A percentile compares a stretch with the other conserved stretches of the same genome.
Conservation (phyloP, 192 early-diverging fungal species). For the Coemansia sp. region DNA sequence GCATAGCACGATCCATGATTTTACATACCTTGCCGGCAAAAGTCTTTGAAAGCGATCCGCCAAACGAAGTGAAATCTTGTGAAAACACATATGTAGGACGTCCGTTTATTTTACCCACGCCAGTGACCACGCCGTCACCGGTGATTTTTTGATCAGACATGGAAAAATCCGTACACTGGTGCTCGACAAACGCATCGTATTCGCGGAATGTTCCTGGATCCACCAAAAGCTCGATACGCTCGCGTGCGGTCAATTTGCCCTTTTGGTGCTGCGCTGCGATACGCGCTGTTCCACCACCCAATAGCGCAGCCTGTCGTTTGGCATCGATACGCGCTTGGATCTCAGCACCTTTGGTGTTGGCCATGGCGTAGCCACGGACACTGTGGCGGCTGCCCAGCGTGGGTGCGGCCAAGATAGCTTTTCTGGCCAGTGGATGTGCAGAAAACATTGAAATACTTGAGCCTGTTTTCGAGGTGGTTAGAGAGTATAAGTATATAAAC, state of each 20-base stretch:
- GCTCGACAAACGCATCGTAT: conserved; percentile 92
- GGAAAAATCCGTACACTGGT: conserved; percentile 89
- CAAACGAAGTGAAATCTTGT: conserved; percentile 94
- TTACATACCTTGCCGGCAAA: conserved; percentile 94
- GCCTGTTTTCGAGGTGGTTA: too few species aligned
- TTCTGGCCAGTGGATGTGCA: neutral
- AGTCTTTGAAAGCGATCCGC: conserved; percentile 84
- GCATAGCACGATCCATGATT: conserved; percentile 90
- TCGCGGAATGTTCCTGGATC: conserved; percentile 87
- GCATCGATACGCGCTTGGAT: conserved; percentile 52
- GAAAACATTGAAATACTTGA: neutral
- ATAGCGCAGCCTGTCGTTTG: conserved; percentile 71
- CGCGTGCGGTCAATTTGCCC: conserved; percentile 93
- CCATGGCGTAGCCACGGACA: conserved; percentile 25
- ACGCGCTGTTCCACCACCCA: conserved; percentile 80
- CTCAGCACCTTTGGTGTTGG: conserved; percentile 29
- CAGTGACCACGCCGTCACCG: conserved; percentile 95
- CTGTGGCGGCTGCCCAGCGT: neutral
- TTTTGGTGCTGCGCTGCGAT: conserved; percentile 85
- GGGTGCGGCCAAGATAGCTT: neutral
- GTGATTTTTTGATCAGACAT: conserved; percentile 82
- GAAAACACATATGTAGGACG: conserved; percentile 88
- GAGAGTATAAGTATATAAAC: too few species aligned
- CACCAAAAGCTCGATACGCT: conserved; percentile 82
- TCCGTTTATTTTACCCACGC: conserved; percentile 91